Conservation (phyloP, 1,284 basidiomycete species). For the Coriolopsis trogii region DNA sequence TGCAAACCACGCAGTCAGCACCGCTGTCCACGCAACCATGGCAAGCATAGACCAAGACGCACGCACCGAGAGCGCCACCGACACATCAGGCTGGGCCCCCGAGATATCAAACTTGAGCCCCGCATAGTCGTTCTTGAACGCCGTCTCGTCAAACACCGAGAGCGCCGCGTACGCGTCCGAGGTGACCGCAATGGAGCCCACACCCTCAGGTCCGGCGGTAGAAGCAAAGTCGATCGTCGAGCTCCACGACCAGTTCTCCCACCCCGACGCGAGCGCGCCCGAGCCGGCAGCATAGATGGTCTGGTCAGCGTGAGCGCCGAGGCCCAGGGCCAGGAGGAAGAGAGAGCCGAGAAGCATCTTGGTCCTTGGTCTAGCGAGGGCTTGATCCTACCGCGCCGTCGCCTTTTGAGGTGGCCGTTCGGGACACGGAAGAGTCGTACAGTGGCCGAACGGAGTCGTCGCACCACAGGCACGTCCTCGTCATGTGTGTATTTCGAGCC, state of each 20-base stretch:
- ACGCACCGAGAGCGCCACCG: slow-evolving; percentile 40
- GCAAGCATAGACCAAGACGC: too few relatives aligned
- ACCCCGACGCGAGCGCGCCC: slow-evolving; percentile 41
- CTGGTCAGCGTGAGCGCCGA: slow-evolving; percentile 3
- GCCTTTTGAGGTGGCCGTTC: too few relatives aligned
- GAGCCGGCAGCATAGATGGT: slow-evolving; percentile 8
- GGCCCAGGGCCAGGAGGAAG: background rate
- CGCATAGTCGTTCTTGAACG: slow-evolving; percentile 39
- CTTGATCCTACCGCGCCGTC: too few relatives aligned
- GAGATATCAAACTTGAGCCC: slow-evolving; percentile 50
- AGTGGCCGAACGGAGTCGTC: too few relatives aligned
- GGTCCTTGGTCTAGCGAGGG: background rate
- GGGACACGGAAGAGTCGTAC: too few relatives aligned
- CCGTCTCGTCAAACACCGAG: slow-evolving; percentile 44
- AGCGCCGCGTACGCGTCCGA: slow-evolving; percentile 45
- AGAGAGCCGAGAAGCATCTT: background rate
- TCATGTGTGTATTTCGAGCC: too few relatives aligned
- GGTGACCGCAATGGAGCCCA: slow-evolving; percentile 45
- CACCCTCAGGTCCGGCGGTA: slow-evolving; percentile 45
- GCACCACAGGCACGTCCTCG: too few relatives aligned
- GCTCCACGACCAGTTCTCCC: slow-evolving; percentile 57
- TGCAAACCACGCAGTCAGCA: too few relatives aligned
- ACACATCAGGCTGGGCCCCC: slow-evolving; percentile 45
- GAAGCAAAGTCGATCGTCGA: slow-evolving; percentile 46
- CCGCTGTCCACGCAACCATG: too few relatives aligned